Percentiles rank a stretch among this genome's conserved stretches.
These are phyloP conservation scores for Decorospora gaudefroyi DNA, from an alignment of 2,329 filamentous ascomycete species.

Conservation along the genomic window DNA sequence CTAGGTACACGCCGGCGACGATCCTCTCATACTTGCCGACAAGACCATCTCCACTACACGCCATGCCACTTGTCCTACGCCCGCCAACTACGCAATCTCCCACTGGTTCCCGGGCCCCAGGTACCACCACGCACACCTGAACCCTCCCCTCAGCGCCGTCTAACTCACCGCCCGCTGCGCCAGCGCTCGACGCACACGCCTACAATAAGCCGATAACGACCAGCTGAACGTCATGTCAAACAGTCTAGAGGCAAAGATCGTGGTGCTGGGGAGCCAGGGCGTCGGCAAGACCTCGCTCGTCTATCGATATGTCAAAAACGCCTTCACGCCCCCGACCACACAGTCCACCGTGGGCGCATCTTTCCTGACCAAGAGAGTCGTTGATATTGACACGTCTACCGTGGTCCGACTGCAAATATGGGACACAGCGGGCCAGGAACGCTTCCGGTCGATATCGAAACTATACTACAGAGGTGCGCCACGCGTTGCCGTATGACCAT, in stretches of 20 bases:
- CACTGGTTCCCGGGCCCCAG: constrained; percentile 16
- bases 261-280: constrained; percentile 77
- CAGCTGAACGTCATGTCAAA: constrained; percentile 34
- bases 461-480: constrained; percentile 78
- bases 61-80: constrained; percentile 39
- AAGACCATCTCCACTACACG: constrained; percentile 23
- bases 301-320: constrained; percentile 74
- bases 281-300: constrained; percentile 81
- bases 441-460: constrained; percentile 90
- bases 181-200: constrained; percentile 2
- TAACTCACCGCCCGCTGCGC: constrained; percentile 4
- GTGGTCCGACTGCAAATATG: constrained; percentile 91
- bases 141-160: constrained; percentile 3
- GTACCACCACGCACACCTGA: constrained; percentile 19
- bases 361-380: constrained; percentile 67
- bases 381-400: constrained; percentile 81
- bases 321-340: constrained; percentile 64
- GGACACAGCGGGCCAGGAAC: constrained; percentile 95
- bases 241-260: constrained; percentile 79
- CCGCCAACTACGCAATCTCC: constrained; percentile 26
- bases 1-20: constrained; percentile 14
- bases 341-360: constrained; percentile 57
- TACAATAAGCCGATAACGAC: background rate
- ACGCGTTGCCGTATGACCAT: too few relatives aligned
- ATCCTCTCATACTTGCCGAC: constrained; percentile 12